These are phyloP conservation scores for Mycena amicta DNA, from an alignment of 768 basidiomycete genomes.

Conservation along the genomic window DNA sequence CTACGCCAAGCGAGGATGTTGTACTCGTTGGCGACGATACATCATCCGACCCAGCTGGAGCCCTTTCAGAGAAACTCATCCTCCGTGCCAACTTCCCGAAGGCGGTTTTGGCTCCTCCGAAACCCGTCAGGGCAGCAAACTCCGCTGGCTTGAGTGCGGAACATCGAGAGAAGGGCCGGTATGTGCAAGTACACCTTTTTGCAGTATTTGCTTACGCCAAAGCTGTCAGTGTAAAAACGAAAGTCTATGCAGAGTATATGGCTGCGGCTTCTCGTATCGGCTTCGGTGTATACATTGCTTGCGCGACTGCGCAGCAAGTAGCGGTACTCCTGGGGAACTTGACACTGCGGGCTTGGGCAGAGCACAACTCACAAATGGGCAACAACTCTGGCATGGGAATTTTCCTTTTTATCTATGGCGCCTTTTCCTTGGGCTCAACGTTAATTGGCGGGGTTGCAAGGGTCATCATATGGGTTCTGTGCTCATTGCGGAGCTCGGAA, in stretches of 20 bases:
- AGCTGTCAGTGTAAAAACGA: conserved; percentile 54
- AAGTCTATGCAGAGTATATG: conserved; percentile 80
- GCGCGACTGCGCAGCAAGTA: conserved; percentile 58
- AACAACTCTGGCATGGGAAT: conserved; percentile 57
- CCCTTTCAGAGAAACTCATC: conserved; percentile 56
- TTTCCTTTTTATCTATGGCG: conserved; percentile 67
- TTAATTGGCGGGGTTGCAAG: conserved; percentile 56
- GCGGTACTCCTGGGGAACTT: conserved; percentile 61
- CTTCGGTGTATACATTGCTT: conserved; percentile 63
- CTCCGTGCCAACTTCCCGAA: conserved; percentile 61
- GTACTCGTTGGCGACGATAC: conserved; percentile 27
- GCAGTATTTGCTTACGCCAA: background rate
- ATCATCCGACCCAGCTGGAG: conserved; percentile 28
- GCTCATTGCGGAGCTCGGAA: conserved; percentile 72
- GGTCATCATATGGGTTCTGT: conserved; percentile 75
- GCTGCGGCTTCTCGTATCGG: conserved; percentile 76
- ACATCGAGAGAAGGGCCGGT: conserved; percentile 74
- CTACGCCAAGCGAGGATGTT: conserved; percentile 35
- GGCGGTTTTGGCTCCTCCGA: conserved; percentile 49
- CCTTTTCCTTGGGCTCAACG: conserved; percentile 63
- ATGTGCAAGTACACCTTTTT: background rate
- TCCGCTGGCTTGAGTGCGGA: conserved; percentile 62
- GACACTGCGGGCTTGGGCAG: conserved; percentile 80
- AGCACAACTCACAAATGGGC: conserved; percentile 67
- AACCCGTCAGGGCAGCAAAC: conserved; percentile 39